Evolutionary conservation across 2,329 filamentous ascomycete species (phyloP), one percentile per base, ranked within the genome.

Genomic region (Diaporthe helianthi): DNA sequence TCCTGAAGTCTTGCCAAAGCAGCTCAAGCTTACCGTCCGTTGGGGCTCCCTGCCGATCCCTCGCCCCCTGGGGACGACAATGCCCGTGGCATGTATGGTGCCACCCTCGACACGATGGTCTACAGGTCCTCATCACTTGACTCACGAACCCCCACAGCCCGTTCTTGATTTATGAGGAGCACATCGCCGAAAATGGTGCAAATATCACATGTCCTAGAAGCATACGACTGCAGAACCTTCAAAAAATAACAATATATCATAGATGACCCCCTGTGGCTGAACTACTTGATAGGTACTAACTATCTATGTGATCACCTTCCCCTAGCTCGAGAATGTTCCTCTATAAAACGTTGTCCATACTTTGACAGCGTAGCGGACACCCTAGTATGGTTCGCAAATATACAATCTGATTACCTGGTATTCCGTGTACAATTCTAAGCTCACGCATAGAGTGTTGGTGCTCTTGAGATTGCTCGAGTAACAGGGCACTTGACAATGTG

Each of bases 1-100:
- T n/a, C n/a, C n/a, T n/a, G n/a, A n/a, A n/a, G n/a, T 46, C 26
- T 17, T 26, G 55, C 55, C 38, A 60, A 60, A 60, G 55, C 55
- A 60, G 31, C 31, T 46, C 55, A 46, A 60, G 55, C 55, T 60
- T 60, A 38, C 24, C 17, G 22, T 17, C 26, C 54, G 55, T 38
- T 46, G 55, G 38, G 38, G 55, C 55, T 31, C 54, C 22, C 55
- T 60, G 55, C 55, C 38, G 55, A 60, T 60, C 54, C 9, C 36
- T 60, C 54, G 8, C 54, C 54, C 33, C 15, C 29, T 60, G 54
- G 36, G 54, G 38, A 60, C 54, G 36, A 29, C 54, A 22, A 60
- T 31, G 31, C 52, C 19, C 2, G 33, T 10, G 22, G 31, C 31
- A 22, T 24, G 31, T 8, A 24, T 13, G 8, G n/a, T 15, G 31